phyloP scores from a whole-genome alignment of 2,329 filamentous ascomycete species.

The Mycosphaerelloides madeirae region DNA sequence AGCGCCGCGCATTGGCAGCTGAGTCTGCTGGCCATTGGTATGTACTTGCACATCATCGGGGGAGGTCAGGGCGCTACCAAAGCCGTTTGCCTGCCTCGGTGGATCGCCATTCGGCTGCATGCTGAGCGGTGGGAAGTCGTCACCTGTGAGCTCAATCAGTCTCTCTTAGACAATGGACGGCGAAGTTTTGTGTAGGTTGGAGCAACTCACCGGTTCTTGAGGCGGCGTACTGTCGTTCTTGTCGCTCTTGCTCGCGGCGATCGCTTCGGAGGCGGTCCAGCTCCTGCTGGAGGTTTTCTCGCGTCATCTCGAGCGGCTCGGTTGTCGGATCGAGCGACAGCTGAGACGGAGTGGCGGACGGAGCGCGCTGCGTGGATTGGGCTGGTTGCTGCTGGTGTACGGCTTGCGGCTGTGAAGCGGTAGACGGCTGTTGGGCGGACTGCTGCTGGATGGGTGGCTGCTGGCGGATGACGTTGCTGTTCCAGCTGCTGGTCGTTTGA shows the following conservation, averaged over 20 bases:
- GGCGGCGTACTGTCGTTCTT: conserved; percentile 49
- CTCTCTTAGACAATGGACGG: no score
- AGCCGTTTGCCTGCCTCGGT: conserved; percentile 18
- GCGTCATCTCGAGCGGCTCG: no score
- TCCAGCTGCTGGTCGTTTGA: conserved; percentile 52
- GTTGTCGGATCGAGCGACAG: conserved; percentile 53
- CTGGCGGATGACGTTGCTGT: conserved; percentile 52
- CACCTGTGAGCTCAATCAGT: conserved; percentile 19
- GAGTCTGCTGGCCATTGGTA: conserved; percentile 21
- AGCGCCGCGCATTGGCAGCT: conserved; percentile 25
- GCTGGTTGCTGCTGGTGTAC: no score
- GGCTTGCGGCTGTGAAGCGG: conserved; percentile 31
- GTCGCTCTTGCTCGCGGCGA: no score
- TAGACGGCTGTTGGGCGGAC: conserved; percentile 34
- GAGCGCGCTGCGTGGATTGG: conserved; percentile 30
- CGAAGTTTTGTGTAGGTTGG: not conserved
- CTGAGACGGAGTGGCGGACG: conserved; percentile 40
- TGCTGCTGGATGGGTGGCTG: conserved; percentile 34
- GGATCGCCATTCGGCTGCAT: conserved; percentile 42
- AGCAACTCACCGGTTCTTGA: conserved; percentile 34
- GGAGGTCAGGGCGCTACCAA: conserved; percentile 22
- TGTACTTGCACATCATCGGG: conserved; percentile 20
- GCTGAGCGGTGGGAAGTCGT: conserved; percentile 58
- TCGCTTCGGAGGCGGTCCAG: no score
- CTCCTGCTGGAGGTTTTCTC: no score